Evolutionary conservation across 148 eudicot species (phyloP), one percentile per base, ranked within the genome.

Genomic region (Diospyros kaki): DNA sequence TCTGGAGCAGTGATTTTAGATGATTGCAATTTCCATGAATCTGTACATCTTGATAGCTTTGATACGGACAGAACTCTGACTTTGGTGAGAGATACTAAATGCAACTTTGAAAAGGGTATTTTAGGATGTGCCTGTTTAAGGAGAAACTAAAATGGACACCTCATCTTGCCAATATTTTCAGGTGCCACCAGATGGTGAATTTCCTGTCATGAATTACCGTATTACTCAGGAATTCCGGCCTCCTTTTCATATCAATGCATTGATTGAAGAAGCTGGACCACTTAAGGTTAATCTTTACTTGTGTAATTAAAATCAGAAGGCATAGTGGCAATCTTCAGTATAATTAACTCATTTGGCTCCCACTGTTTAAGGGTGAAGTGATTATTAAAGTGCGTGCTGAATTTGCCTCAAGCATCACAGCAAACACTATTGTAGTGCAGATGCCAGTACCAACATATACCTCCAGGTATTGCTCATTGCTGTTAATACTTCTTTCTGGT

Each of bases 171-270:
- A 52, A 58, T 63, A 59, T 65, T 46, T 56, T 67, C 80, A 94
- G 98, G 96, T 92, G 64, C 98, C 98, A 56, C 86, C 98, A 61
- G 96, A 92, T 83, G 97, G 97, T 73, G 98, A 95, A 79, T 95
- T 95, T 71, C 97, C 98, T 28, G 98, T 92, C 69, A 95, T 95
- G 98, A 95, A 95, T 88, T 95, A 95, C 75, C 98, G 96, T 38
- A 92, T 95, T 80, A 95, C 97, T 52, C 98, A 92, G 79, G 98
- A 94, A 81, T 94, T 94, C 76, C 90, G 88, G 81, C 96, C 98
- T 65, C 98, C 98, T 51, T 92, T 94, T 73, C 87, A 93, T 42
- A 76, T 94, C 61, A 92, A 79, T 55, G 85, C 93, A 62, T 87
- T 94, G 76, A 90, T 94, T 78, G 97, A 94, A 85, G 93, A 89